A percentile compares a stretch with the other conserved stretches of the same genome.
Evolutionary conservation across 345 rosid genomes (phyloP).

Genomic region (Eucalyptus victrix): DNA sequence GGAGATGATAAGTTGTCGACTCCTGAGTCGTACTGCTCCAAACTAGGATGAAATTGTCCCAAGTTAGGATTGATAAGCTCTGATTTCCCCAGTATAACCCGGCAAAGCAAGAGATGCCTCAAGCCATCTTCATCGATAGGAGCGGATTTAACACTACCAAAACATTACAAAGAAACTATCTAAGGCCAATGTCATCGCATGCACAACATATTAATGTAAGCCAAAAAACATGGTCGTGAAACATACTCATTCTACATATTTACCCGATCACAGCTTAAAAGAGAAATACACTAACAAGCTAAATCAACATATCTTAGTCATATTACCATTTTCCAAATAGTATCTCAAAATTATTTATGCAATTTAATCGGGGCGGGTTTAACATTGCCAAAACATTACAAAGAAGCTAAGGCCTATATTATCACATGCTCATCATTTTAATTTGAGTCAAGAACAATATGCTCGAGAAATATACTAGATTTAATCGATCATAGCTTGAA

Average conservation of each 20-base stretch:
- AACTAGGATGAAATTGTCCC: conserved; percentile 32
- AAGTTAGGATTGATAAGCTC: conserved; percentile 62
- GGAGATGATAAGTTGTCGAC: background rate
- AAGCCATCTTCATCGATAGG: conserved; percentile 38
- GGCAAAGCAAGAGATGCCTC: conserved; percentile 67
- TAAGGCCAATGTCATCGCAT: background rate
- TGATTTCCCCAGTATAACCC: conserved; percentile 55
- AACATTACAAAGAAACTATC: background rate
- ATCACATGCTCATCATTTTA: background rate
- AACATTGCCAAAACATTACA: background rate
- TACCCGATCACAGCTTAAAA: background rate
- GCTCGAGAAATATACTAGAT: background rate
- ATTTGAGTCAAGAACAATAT: background rate
- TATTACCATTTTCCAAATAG: background rate
- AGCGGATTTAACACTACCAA: conserved; percentile 6
- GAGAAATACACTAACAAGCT: background rate
- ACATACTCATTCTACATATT: background rate
- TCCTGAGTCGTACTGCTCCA: background rate
- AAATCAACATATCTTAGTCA: background rate
- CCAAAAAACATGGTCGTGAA: background rate
- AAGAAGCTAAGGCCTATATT: background rate
- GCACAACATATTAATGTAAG: background rate
- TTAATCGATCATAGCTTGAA: background rate
- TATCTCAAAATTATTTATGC: background rate
- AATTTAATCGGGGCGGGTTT: background rate